Percentiles rank a stretch among this genome's conserved stretches.
Evolutionary conservation across 2,329 filamentous ascomycete genomes (phyloP).

Genomic region (Colletotrichum neosansevieriae): DNA sequence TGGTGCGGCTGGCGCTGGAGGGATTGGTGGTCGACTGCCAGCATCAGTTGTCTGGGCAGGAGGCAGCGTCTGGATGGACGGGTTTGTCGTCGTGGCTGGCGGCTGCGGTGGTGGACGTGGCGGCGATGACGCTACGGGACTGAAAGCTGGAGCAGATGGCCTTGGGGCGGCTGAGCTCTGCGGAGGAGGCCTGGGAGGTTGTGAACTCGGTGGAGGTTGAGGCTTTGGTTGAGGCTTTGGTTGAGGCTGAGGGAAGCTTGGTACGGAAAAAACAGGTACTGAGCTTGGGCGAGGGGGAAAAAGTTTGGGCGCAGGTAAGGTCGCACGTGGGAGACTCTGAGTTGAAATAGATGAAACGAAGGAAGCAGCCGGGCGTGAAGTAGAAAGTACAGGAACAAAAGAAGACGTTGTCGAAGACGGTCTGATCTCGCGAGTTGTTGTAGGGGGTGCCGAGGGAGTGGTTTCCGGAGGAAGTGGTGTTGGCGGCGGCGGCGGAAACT

Average conservation of each 20-base stretch:
- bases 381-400: conserved; percentile 3
- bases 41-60: conserved; percentile 32
- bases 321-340: neutral
- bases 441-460: neutral
- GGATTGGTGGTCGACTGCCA: conserved; percentile 2
- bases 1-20: conserved; percentile 23
- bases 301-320: conserved; percentile 2
- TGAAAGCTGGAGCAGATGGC: neutral
- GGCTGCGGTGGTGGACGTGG: neutral
- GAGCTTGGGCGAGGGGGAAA: conserved; percentile 8
- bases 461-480: conserved; percentile 2
- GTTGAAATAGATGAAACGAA: conserved; percentile 15
- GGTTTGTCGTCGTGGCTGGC: neutral
- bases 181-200: neutral
- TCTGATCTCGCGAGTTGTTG: conserved; percentile 8
- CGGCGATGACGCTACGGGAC: conserved; percentile 1
- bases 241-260: neutral
- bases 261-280: neutral
- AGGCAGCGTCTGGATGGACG: neutral
- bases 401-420: conserved; percentile 10
- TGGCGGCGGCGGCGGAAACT: neutral
- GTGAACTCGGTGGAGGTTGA: neutral
- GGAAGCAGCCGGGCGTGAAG: conserved; percentile 4
- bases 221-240: neutral
- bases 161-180: conserved; percentile 11